Base-by-base conservation (phyloP, 768 basidiomycete species). In the Tulasnella sp. region DNA sequence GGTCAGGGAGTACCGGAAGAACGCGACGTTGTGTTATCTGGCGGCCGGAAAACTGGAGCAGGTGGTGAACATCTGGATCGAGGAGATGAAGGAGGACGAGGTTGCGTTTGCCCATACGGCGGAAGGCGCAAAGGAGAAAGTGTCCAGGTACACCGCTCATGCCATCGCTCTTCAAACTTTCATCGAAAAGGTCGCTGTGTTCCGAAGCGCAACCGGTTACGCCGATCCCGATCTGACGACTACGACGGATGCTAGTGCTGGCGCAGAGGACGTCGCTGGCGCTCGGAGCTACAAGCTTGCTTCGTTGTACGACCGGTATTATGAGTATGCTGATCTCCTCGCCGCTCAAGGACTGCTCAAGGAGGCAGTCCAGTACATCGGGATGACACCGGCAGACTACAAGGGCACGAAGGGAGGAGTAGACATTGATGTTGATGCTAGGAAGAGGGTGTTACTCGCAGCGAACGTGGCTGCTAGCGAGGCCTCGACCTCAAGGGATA, bases 131-230 rank as follows among this genome's bases (percentile, higher is more conserved):
- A 30, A 71, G 2, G 76, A 74, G 2, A 70, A 74, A 19, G 30
- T 51, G 11, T 83, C 85, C 2, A 76, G 76, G 4, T 93, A 90
- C 67, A 83, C 88, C 1, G 83, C 85, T 0, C 88, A 90, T 63
- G 89, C 86, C 0, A 79, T 83, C 26, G 91, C 93, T 2, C 73
- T 99, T 43, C 95, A 97, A 69, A 84, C 86, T 0, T 94, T 98
- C 72, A 80, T 98, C 66, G 96, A 98, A 73, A 98, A 98, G 73
- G 93, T 97, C 23, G 84, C 93, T 1, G 83, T 96, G 43, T 98
- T 99, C 80, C 83, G 90, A 51, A 77, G 80, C 50, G 96, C 95
- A 0, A 87, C 88, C 50, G 76, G 78, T 13, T 94, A 91, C 68
- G 75, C 80, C 63, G 90, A 93, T 66, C 71, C 72, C 15, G 93